A percentile compares a stretch with the other conserved stretches of the same genome.
Evolutionary conservation across 345 rosid species (phyloP).

Genomic region (Aquilaria sinensis): DNA sequence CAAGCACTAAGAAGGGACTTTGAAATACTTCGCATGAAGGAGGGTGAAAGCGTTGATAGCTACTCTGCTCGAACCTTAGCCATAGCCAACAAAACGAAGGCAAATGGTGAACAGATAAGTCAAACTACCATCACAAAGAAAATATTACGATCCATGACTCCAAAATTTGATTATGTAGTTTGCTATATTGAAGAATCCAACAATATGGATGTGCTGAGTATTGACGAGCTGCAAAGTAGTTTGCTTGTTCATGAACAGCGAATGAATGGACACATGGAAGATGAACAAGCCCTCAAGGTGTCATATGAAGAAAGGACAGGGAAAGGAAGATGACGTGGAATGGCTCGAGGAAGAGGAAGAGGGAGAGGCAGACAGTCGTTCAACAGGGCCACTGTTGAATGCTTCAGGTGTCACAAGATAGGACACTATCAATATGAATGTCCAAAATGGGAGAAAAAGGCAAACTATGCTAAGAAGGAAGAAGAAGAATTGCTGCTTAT

Average conservation of each 20-base stretch:
- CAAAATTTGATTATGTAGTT: too few relatives aligned
- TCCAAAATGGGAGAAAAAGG: background rate
- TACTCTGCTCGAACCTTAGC: too few relatives aligned
- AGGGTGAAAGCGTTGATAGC: slow-evolving; percentile 1
- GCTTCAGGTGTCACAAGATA: slow-evolving; percentile 1
- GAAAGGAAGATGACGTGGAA: background rate
- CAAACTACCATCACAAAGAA: too few relatives aligned
- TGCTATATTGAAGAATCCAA: too few relatives aligned
- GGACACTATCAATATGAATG: slow-evolving; percentile 11
- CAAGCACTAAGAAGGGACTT: slow-evolving; percentile 9
- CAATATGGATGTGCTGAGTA: too few relatives aligned
- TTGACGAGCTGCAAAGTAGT: too few relatives aligned
- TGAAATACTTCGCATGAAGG: slow-evolving; percentile 10
- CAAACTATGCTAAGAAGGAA: background rate
- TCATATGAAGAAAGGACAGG: background rate
- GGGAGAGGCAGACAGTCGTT: background rate
- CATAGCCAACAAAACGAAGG: too few relatives aligned
- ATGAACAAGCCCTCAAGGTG: too few relatives aligned
- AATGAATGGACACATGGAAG: too few relatives aligned
- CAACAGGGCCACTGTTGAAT: background rate
- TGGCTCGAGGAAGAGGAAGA: background rate
- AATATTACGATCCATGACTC: too few relatives aligned
- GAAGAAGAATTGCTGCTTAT: background rate
- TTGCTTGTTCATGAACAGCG: too few relatives aligned
- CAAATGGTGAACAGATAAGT: too few relatives aligned